Conservation (phyloP, 208 protist genomes). For the Crithidia fasciculata region DNA sequence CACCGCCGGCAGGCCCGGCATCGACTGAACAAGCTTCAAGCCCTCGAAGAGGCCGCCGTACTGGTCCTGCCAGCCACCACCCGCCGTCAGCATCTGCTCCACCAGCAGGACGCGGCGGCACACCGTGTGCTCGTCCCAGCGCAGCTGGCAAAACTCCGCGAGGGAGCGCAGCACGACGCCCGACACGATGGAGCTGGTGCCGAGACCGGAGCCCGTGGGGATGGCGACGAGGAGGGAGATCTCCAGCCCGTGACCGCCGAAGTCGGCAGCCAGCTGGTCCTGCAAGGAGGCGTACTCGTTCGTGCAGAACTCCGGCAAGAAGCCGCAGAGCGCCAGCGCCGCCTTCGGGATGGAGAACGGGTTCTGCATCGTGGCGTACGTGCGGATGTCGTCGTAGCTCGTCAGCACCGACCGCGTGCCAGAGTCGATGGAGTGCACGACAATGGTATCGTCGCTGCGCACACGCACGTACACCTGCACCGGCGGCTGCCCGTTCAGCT, state of each 20-base stretch:
- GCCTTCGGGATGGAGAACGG: conserved; percentile 73
- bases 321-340: conserved; percentile 52
- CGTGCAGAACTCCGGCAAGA: conserved; percentile 51
- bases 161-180: conserved; percentile 54
- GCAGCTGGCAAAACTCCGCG: conserved; percentile 45
- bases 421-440: conserved; percentile 54
- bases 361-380: conserved; percentile 45
- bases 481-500: conserved; percentile 59
- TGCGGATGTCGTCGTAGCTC: conserved; percentile 49
- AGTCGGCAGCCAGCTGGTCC: conserved; percentile 41
- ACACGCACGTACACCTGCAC: conserved; percentile 55
- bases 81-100: conserved; percentile 75
- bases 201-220: conserved; percentile 65
- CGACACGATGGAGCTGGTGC: conserved; percentile 70
- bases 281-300: conserved; percentile 34
- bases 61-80: conserved; percentile 77
- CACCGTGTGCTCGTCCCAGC: conserved; percentile 48
- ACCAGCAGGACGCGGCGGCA: conserved; percentile 57
- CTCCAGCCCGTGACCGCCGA: conserved; percentile 55
- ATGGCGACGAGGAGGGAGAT: conserved; percentile 57
- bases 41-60: conserved; percentile 59
- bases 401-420: conserved; percentile 25
- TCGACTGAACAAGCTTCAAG: conserved; percentile 53
- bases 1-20: conserved; percentile 35
- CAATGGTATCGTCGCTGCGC: conserved; percentile 25